These are phyloP conservation scores for Saccharum hybrid DNA, from an alignment of 202 grass and related monocot genomes.

Conservation along the genomic window DNA sequence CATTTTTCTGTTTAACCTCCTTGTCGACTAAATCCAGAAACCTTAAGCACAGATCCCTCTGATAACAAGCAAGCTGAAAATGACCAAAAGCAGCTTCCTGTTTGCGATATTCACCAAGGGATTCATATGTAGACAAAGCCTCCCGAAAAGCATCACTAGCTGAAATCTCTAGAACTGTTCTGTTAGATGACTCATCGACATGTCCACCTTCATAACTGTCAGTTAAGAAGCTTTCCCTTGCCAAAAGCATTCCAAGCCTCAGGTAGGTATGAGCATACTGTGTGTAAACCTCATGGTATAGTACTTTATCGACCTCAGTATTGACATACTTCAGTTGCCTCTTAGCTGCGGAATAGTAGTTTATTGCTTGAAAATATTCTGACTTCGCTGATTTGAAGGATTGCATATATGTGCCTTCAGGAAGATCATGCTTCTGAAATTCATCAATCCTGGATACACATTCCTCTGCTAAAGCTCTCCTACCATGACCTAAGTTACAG, in stretches of 20 bases:
- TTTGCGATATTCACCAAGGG: conserved; percentile 70
- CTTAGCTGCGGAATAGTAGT: conserved; percentile 87
- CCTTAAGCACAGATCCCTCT: conserved; percentile 83
- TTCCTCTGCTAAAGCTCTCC: conserved; percentile 96
- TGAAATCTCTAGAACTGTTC: conserved; percentile 66
- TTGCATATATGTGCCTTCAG: conserved; percentile 71
- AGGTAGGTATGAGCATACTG: conserved; percentile 96
- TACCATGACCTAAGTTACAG: conserved; percentile 95
- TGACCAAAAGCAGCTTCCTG: conserved; percentile 90
- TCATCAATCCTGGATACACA: conserved; percentile 71
- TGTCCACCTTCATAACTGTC: conserved; percentile 66
- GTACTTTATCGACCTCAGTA: conserved; percentile 56
- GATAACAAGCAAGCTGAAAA: conserved; percentile 92
- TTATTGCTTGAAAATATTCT: conserved; percentile 91
- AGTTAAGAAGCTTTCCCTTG: conserved; percentile 75
- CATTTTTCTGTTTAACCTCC: conserved; percentile 72
- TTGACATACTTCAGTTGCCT: conserved; percentile 63
- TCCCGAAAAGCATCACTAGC: conserved; percentile 91
- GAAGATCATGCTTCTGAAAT: conserved; percentile 70
- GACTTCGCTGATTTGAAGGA: conserved; percentile 72
- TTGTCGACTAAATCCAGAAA: conserved; percentile 78
- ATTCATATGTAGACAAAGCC: conserved; percentile 90
- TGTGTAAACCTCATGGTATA: conserved; percentile 74
- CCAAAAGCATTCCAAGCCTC: conserved; percentile 96
- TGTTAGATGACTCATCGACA: conserved; percentile 63